phyloP scores from a whole-genome alignment of 257 asterid genomes.

The Solanum lycopersicoides region DNA sequence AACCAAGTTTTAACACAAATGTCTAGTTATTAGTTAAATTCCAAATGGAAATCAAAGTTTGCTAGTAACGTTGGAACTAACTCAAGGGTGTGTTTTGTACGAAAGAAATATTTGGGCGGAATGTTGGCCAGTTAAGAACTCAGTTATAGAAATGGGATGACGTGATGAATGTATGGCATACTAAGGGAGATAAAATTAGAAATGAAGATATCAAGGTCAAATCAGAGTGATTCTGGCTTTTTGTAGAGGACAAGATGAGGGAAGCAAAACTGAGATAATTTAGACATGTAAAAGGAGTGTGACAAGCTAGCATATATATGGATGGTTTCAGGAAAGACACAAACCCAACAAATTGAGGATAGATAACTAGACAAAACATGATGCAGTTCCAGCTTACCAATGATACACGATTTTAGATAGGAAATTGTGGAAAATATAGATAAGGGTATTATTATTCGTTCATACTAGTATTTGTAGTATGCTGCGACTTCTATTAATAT shows the following conservation, averaged over 20 bases:
- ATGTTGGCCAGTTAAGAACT: not conserved
- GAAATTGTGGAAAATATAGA: too few relatives aligned
- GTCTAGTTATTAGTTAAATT: not conserved
- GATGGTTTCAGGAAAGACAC: not conserved
- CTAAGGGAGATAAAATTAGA: too few relatives aligned
- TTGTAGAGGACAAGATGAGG: not conserved
- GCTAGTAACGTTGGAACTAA: not conserved
- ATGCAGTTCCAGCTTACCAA: too few relatives aligned
- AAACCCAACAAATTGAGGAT: not conserved
- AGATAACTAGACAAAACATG: not conserved
- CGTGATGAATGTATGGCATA: too few relatives aligned
- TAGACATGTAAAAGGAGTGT: not conserved
- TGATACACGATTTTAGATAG: not conserved
- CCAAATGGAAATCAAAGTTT: not conserved
- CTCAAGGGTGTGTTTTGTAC: not conserved
- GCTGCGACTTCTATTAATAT: not conserved
- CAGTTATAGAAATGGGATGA: too few relatives aligned
- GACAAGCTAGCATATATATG: not conserved
- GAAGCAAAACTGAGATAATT: too few relatives aligned
- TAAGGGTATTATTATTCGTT: not conserved
- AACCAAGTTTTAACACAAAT: not conserved
- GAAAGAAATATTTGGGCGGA: not conserved
- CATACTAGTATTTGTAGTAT: not conserved
- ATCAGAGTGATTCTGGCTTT: not conserved
- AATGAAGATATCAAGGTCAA: not conserved